Evolutionary conservation across 169 alveolate species (phyloP), one percentile per base, ranked within the genome.

Genomic region (Plasmodium billcollinsi): DNA sequence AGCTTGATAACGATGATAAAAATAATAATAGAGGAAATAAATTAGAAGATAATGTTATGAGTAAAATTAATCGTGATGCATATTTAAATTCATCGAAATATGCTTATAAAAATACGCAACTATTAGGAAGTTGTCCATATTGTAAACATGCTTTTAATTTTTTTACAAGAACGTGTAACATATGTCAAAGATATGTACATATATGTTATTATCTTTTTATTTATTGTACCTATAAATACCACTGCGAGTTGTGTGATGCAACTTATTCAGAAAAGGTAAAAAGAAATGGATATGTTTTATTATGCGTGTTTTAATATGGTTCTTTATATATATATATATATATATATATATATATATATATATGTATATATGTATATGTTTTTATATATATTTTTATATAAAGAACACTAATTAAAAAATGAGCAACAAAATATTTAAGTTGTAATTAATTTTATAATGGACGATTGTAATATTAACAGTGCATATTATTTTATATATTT

Each of bases 91-190:
- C 71, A n/a, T 61, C 74, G 12, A 65, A 33, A 61, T 85, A 39
- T 70, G 11, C 86, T 20, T 85, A 74, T 66, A 70, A 61, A 61
- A 80, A 80, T 80, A 62, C 49, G 9, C 20, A 56, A 14, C 45
- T 85, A n/a, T 71, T 85, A 50, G 92, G 92, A n/a, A 59, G 15
- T 9, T 85, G 92, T 14, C 92, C 92, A n/a, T 50, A 85, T 52
- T 85, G 92, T 50, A 85, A 63, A 18, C 45, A 61, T 43, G 20
- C 65, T 18, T 72, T 85, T 47, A 71, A 29, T 26, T 26, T 2
- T 52, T 85, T 85, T 73, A 47, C 88, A 21, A 43, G 71, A 7
- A 14, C 74, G 2, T 85, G 92, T 52, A 61, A 59, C 14, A n/a
- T 62, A 24, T 85, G 92, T 45, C 85, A 85, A 52, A 43, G 74